Base-by-base conservation (phyloP, 371 early-diverging fungal genomes). In the Mortierella polycephala region DNA sequence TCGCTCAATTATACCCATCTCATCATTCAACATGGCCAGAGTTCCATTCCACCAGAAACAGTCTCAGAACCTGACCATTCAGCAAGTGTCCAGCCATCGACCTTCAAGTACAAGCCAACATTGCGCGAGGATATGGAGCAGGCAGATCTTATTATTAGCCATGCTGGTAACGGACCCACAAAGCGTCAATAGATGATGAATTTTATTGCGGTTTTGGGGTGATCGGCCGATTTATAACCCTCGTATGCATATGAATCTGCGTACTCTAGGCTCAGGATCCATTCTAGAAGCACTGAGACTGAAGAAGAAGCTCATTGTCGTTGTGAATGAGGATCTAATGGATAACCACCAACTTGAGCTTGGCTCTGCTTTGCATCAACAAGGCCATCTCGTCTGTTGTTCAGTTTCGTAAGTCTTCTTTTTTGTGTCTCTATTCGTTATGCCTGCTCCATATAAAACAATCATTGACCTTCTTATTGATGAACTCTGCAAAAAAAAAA, bases 281-380 rank as follows among this genome's bases (percentile, higher is more conserved):
- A 92, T 96, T 12, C 81, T 96, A 21, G 96, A 96, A 68, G 83
- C 91, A 1, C 82, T 96, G 46, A 84, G 88, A 30, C 63, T 87
- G 42, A 65, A 84, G n/a, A 89, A 91, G 74, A 87, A 84, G 20
- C 62, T 93, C 3, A 84, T 97, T 16, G 92, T 91, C 9, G 95
- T 96, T 6, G 90, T 90, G 0, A 97, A 96, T 72, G 77, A 71
- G 10, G 67, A 68, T 39, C 83, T 97, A 41, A 91, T 93, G 94
- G 90, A 95, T 80, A 92, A 96, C 77, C 98, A 97, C 75, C 98
- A 97, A 82, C 47, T 62, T 39, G 96, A 97, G 75, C 85, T 97
- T 54, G 96, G 95, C 4, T 62, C 81, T 9, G 92, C 89, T 6
- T 84, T 97, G 69, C 83, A 85, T 9, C 64, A 71, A 1, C 69